Evolutionary conservation across 306 rosid genomes (phyloP).

Genomic region (Acacia acuminata): DNA sequence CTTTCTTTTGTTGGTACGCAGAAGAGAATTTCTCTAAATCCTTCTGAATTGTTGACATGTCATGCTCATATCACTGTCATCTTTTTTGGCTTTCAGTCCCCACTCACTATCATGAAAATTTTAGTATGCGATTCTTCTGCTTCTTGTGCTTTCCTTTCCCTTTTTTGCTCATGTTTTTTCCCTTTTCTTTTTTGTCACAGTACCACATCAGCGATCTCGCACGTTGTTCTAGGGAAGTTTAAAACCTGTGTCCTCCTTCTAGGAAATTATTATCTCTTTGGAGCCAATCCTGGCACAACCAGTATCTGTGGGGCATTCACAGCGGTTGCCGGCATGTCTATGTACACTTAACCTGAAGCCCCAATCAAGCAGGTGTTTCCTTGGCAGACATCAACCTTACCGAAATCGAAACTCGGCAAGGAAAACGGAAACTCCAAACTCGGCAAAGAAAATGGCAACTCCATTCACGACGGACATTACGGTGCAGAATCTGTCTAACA

Average conservation of each 20-base stretch:
- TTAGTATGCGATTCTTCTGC: background rate
- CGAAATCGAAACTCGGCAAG: conserved; percentile 76
- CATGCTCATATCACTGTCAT: background rate
- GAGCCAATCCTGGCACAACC: conserved; percentile 79
- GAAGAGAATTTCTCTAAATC: background rate
- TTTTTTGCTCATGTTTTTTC: too few relatives aligned
- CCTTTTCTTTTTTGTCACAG: conserved; percentile 43
- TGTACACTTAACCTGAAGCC: conserved; percentile 70
- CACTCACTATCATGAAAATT: background rate
- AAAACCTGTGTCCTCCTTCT: conserved; percentile 96
- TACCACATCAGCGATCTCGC: conserved; percentile 88
- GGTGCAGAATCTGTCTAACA: conserved; percentile 77
- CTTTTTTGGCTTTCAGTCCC: background rate
- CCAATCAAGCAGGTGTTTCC: conserved; percentile 51
- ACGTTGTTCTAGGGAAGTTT: conserved; percentile 94
- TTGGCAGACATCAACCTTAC: conserved; percentile 62
- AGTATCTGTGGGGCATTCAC: conserved; percentile 85
- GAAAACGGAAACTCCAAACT: conserved; percentile 78
- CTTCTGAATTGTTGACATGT: background rate
- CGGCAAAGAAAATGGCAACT: conserved; percentile 73
- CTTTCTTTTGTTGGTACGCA: background rate
- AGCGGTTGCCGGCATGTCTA: conserved; percentile 82
- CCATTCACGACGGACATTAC: conserved; percentile 50
- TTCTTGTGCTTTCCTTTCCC: background rate
- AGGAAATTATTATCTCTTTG: conserved; percentile 80